These are phyloP conservation scores for Salix suchowensis DNA, from an alignment of 345 rosid genomes.

Conservation along the genomic window DNA sequence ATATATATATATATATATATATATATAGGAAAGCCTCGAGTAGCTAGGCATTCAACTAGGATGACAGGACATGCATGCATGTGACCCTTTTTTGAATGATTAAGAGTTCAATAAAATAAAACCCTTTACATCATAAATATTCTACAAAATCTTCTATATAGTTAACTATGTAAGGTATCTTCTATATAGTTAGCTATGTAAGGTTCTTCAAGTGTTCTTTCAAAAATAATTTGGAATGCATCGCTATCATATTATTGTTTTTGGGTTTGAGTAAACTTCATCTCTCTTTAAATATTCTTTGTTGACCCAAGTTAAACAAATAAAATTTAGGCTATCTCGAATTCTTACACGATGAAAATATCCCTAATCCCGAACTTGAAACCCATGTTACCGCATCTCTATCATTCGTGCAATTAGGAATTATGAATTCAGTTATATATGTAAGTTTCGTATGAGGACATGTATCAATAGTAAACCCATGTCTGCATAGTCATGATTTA, in stretches of 20 bases:
- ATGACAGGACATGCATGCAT: slow-evolving; percentile 8
- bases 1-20: no score
- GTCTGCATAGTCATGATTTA: not conserved
- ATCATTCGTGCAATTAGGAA: slow-evolving; percentile 5
- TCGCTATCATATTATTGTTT: not conserved
- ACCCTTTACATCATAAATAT: slow-evolving; percentile 11
- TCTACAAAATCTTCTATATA: slow-evolving; percentile 10
- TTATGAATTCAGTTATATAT: not conserved
- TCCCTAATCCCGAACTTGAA: no score
- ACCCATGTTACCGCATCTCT: not conserved
- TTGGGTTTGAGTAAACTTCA: accelerated
- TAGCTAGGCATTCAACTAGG: slow-evolving; percentile 2
- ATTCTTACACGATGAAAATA: no score
- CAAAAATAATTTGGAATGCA: slow-evolving; percentile 2
- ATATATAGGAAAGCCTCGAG: not conserved
- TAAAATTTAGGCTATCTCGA: accelerated
- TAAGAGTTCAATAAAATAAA: not conserved
- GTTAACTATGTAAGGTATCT: not conserved
- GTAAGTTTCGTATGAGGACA: not conserved
- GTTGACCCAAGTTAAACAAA: accelerated
- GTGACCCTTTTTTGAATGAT: slow-evolving; percentile 3
- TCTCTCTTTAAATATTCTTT: no score
- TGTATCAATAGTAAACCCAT: not conserved
- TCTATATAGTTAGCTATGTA: not conserved
- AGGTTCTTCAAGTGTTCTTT: no score